These are phyloP conservation scores for Backusella tuberculispora DNA, from an alignment of 192 early-diverging fungal species.

Conservation along the genomic window DNA sequence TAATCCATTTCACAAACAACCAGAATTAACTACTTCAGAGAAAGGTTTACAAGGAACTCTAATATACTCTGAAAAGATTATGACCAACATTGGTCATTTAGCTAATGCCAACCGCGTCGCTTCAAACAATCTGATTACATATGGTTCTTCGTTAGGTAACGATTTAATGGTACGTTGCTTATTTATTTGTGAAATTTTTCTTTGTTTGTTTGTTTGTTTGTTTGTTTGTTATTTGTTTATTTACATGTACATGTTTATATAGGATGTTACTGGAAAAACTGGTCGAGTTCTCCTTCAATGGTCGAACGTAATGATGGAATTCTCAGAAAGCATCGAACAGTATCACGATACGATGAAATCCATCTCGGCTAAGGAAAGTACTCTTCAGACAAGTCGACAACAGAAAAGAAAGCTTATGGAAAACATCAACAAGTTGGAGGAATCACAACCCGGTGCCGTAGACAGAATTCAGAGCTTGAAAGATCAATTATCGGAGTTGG, in stretches of 20 bases:
- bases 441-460: constrained; percentile 27
- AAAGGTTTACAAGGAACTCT: neutral
- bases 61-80: neutral
- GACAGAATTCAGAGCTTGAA: constrained; percentile 27
- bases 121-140: constrained; percentile 31
- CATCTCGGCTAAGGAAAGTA: constrained; percentile 33
- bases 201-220: neutral
- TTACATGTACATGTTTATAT: neutral
- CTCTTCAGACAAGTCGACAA: constrained; percentile 17
- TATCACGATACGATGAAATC: constrained; percentile 36
- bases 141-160: constrained; percentile 38
- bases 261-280: constrained; percentile 43
- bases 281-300: constrained; percentile 34
- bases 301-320: constrained; percentile 35
- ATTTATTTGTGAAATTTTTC: neutral
- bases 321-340: constrained; percentile 37
- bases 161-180: constrained; percentile 37
- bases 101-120: constrained; percentile 31
- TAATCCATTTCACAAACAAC: constrained; percentile 4
- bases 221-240: neutral
- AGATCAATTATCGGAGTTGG: constrained; percentile 24
- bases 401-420: constrained; percentile 31
- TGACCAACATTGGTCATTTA: constrained; percentile 1
- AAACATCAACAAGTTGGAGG: constrained; percentile 27
- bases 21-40: constrained; percentile 2